Conservation (phyloP, 129 eudicot species). For the Calendula officinalis region DNA sequence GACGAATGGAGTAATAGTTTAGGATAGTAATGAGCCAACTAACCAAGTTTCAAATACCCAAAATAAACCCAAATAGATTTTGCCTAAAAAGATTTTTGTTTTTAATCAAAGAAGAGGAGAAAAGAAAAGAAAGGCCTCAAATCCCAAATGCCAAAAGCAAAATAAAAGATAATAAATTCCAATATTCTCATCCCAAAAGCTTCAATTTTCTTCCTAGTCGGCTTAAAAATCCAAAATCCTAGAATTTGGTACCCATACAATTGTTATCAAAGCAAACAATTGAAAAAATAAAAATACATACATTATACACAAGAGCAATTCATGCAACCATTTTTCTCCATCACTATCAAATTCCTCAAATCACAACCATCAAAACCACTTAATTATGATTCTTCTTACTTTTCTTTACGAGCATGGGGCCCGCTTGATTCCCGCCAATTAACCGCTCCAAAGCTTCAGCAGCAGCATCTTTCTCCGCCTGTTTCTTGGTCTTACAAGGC, state of each 20-base stretch:
- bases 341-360: constrained; percentile 5
- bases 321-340: constrained; percentile 20
- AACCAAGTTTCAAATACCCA: too few species aligned
- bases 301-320: constrained; percentile 30
- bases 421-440: constrained; percentile 44
- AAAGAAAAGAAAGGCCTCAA: not conserved
- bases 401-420: constrained; percentile 65
- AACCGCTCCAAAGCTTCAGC: constrained; percentile 82
- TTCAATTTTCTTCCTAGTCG: not conserved
- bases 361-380: not conserved
- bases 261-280: constrained; percentile 1
- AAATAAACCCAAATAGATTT: too few species aligned
- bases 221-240: constrained; percentile 9
- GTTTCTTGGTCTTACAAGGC: constrained; percentile 81
- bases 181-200: too few species aligned
- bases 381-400: constrained; percentile 66
- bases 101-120: too few species aligned
- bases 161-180: too few species aligned
- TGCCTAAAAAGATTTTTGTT: too few species aligned
- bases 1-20: too few species aligned
- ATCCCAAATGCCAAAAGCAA: not conserved
- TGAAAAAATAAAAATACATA: not conserved
- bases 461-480: constrained; percentile 92
- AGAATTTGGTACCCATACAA: constrained; percentile 10
- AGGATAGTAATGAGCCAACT: too few species aligned